Evolutionary conservation across 1,284 basidiomycete species (phyloP).

Genomic region (Leccinum colubrinum): DNA sequence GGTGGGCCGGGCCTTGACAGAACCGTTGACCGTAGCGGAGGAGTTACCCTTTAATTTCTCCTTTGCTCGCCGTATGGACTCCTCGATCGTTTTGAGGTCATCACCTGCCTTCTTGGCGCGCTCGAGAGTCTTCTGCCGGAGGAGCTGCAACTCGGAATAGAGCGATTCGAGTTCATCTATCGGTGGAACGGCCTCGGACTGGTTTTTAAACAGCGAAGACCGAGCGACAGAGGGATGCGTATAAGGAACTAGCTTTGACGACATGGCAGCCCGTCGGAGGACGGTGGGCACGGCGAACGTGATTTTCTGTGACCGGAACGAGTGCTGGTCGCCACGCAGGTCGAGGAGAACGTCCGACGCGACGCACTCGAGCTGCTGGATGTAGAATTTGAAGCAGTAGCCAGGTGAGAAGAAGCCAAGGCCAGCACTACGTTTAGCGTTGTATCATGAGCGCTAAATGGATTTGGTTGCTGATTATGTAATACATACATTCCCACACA

Average conservation of each 20-base stretch:
- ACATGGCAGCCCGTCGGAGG: slow-evolving; percentile 37
- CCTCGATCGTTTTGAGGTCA: slow-evolving; percentile 66
- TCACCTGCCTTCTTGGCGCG: slow-evolving; percentile 66
- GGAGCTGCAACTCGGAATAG: slow-evolving; percentile 54
- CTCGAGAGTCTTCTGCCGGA: slow-evolving; percentile 54
- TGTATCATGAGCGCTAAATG: slow-evolving; percentile 29
- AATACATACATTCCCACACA: slow-evolving; percentile 29
- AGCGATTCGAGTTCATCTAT: slow-evolving; percentile 71
- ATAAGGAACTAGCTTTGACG: slow-evolving; percentile 51
- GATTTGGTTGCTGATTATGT: slow-evolving; percentile 31
- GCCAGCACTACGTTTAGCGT: slow-evolving; percentile 26
- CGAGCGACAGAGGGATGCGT: slow-evolving; percentile 43
- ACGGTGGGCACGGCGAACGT: slow-evolving; percentile 11
- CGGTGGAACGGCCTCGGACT: slow-evolving; percentile 62
- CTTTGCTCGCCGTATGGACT: slow-evolving; percentile 66
- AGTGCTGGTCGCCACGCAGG: slow-evolving; percentile 7
- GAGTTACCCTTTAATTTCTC: slow-evolving; percentile 73
- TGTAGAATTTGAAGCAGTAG: slow-evolving; percentile 17
- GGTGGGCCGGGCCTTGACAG: slow-evolving; percentile 23
- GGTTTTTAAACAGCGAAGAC: slow-evolving; percentile 57
- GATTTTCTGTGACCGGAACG: slow-evolving; percentile 9
- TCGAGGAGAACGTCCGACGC: slow-evolving; percentile 19
- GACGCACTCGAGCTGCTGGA: slow-evolving; percentile 10
- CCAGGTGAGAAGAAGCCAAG: slow-evolving; percentile 23
- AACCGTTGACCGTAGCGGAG: slow-evolving; percentile 22